Percentiles rank a stretch among this genome's conserved stretches.
These are phyloP conservation scores for Streptanthus diversifolius DNA, from an alignment of 345 rosid species.

Conservation along the genomic window DNA sequence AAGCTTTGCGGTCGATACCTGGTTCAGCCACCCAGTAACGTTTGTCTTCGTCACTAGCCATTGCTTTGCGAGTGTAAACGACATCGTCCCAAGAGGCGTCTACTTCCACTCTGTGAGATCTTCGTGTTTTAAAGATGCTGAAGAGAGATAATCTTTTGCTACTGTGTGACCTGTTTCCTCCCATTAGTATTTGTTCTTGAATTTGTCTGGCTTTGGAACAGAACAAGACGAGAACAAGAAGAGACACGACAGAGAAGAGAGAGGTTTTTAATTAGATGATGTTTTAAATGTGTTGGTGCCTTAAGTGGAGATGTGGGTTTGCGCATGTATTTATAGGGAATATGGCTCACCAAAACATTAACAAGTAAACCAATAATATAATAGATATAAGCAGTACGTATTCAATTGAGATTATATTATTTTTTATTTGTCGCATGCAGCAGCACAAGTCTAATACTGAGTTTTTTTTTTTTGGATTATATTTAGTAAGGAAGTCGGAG, in stretches of 20 bases:
- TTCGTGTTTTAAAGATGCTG: conserved; percentile 35
- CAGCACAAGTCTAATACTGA: not conserved
- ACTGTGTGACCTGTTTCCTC: conserved; percentile 31
- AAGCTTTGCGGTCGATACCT: conserved; percentile 52
- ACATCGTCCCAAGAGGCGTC: conserved; percentile 27
- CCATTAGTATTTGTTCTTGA: conserved; percentile 32
- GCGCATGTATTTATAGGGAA: conserved; percentile 31
- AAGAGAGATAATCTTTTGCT: conserved; percentile 37
- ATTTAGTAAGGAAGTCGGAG: not conserved
- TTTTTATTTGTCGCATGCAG: not conserved
- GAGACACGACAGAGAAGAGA: conserved; percentile 8
- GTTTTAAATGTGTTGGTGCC: conserved; percentile 19
- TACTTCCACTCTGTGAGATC: conserved; percentile 31
- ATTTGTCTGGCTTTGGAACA: not conserved
- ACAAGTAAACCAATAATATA: not conserved
- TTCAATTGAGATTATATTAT: not conserved
- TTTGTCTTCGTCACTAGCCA: conserved; percentile 50
- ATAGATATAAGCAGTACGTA: not conserved
- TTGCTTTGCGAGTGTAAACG: conserved; percentile 33
- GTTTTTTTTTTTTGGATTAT: not conserved
- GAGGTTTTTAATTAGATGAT: not conserved
- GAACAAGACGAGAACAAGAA: conserved; percentile 3
- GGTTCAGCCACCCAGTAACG: conserved; percentile 44
- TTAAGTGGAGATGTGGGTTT: conserved; percentile 12
- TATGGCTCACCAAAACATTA: conserved; percentile 5